Evolutionary conservation across 2,329 filamentous ascomycete genomes (phyloP), one percentile per base, ranked within the genome.

Genomic region (Penicillium sp.): DNA sequence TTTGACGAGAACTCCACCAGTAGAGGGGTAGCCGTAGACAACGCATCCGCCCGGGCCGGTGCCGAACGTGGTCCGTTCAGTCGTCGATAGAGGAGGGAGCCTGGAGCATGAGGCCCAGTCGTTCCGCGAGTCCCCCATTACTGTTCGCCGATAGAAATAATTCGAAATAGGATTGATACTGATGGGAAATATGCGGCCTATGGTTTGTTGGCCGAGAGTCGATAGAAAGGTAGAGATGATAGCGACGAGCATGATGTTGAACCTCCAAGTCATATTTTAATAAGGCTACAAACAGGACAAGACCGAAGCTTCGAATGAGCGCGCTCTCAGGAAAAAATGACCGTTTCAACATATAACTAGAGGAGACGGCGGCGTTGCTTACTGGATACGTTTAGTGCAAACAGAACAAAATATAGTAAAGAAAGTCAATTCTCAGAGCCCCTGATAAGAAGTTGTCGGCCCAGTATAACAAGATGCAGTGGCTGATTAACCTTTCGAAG

Each of bases 1-100:
- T 53, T 60, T 60, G n/a, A 44, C 31, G 6, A 60, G 55, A 51
- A 58, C 43, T 11, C 60, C 53, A 6, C 60, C 50, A 41, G 60
- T 58, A 0, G 55, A 60, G 22, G 55, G 60, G 41, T 62, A 62
- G 43, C 60, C 58, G 50, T 58, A 62, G 49, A 60, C 41, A 35
- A 46, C 5, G 36, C 60, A 61, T 51, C 53, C 53, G 35, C 14
- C 28, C 9, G 28, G 28, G 28, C 28, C 7, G 28, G n/a, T 28
- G 50, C 33, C 14, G 36, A 62, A 62, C 0, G 6, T 12, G 12
- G 55, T 58, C 40, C 47, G 55, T 53, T 62, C 43, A 41, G 55
- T 60, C 19, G 35, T 60, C 10, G 57, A 54, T 45, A 17, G 22
- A 54, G 35, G 43, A n/a, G n/a, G n/a, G 30, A 31, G 30, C 5